phyloP scores from a whole-genome alignment of 495 filamentous ascomycete species.

The Tuber borchii region DNA sequence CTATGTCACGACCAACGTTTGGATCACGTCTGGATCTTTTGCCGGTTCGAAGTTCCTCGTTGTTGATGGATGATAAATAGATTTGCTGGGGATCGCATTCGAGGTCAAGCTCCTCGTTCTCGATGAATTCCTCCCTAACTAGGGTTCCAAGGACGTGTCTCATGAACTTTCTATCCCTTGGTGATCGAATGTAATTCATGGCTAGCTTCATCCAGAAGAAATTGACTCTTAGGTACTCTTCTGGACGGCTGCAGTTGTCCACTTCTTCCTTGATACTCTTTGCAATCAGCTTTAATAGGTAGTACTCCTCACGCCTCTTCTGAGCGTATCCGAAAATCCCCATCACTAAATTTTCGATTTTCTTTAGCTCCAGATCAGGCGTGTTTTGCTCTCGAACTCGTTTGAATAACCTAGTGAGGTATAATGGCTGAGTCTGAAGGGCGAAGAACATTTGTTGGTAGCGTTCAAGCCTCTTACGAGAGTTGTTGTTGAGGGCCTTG shows the following conservation, averaged over 20 bases:
- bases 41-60: slow-evolving; percentile 91
- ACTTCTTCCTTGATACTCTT: slow-evolving; percentile 82
- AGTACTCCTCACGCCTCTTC: slow-evolving; percentile 93
- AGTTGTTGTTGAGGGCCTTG: slow-evolving; percentile 94
- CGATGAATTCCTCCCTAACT: slow-evolving; percentile 80
- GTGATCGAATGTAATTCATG: slow-evolving; percentile 80
- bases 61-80: slow-evolving; percentile 87
- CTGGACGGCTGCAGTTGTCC: slow-evolving; percentile 61
- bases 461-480: slow-evolving; percentile 84
- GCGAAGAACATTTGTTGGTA: slow-evolving; percentile 98
- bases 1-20: slow-evolving; percentile 79
- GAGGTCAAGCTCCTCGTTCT: slow-evolving; percentile 80
- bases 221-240: slow-evolving; percentile 81
- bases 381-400: slow-evolving; percentile 75
- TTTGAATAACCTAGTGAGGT: slow-evolving; percentile 81
- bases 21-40: slow-evolving; percentile 68
- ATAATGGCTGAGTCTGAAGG: slow-evolving; percentile 92
- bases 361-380: slow-evolving; percentile 84
- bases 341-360: slow-evolving; percentile 90
- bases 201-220: slow-evolving; percentile 90
- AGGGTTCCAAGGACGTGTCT: slow-evolving; percentile 74
- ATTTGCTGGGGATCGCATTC: slow-evolving; percentile 98
- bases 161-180: slow-evolving; percentile 85
- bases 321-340: slow-evolving; percentile 95
- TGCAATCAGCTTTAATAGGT: slow-evolving; percentile 81